Conservation (phyloP, 768 basidiomycete species). For the Termitomyces sp. region DNA sequence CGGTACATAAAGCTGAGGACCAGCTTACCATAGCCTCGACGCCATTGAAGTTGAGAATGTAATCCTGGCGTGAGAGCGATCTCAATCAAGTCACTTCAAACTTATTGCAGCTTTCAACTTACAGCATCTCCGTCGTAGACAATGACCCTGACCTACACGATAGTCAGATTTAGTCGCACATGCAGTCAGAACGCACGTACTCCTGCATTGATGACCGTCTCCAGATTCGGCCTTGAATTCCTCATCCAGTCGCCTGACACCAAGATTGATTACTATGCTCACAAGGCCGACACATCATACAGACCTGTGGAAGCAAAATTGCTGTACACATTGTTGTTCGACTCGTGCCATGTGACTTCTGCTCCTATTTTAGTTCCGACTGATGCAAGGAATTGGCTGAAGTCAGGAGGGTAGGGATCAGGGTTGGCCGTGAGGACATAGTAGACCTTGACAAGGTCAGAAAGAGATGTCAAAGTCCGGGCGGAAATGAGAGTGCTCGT, state of each 20-base stretch:
- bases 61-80: constrained; percentile 28
- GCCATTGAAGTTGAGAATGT: constrained; percentile 48
- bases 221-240: constrained; percentile 40
- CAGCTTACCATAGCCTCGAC: constrained; percentile 48
- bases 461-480: neutral
- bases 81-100: neutral
- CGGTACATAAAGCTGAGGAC: neutral
- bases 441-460: constrained; percentile 29
- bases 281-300: neutral
- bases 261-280: neutral
- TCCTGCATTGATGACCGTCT: constrained; percentile 54
- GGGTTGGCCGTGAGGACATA: constrained; percentile 40
- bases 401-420: constrained; percentile 45
- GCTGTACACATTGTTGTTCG: constrained; percentile 35
- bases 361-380: constrained; percentile 36
- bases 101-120: constrained; percentile 12
- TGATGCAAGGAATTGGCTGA: constrained; percentile 26
- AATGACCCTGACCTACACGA: constrained; percentile 32
- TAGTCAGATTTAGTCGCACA: neutral
- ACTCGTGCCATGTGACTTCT: constrained; percentile 35
- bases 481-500: constrained; percentile 5
- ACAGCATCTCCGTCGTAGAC: constrained; percentile 57
- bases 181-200: constrained; percentile 27
- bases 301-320: constrained; percentile 46
- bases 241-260: constrained; percentile 54